Base-by-base conservation (phyloP, 2,329 filamentous ascomycete genomes). In the Parastagonospora nodorum region DNA sequence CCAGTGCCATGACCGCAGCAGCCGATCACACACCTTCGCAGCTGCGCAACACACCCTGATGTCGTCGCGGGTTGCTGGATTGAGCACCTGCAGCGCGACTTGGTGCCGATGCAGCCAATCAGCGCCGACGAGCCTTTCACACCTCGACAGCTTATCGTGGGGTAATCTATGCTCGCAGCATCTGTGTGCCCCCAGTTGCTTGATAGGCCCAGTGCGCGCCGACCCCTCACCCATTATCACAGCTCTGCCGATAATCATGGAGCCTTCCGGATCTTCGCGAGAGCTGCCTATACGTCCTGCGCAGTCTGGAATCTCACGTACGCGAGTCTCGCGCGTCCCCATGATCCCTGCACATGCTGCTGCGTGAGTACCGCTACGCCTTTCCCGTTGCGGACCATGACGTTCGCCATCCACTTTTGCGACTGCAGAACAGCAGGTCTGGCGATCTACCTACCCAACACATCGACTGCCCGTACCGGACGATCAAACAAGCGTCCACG, bases 111-210 rank as follows among this genome's bases (percentile, higher is more conserved):
- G 16, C 32, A 37, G 14, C 43, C 43, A 45, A 45, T 45, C 43
- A 45, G 27, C n/a, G 8, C 19, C 9, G 19, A 24, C 19, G 19
- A 24, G 31, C 27, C 15, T 16, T 27, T 41, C 37, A 33, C 37
- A 8, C 45, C 19, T 14, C 19, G 24, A 19, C 38, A 38, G 31
- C 39, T 41, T 48, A 42, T 48, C 45, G 45, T 47, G 45, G 45
- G 45, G 45, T 48, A 48, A 16, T 42, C 24, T 36, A 32, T 31
- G 16, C 38, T 29, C 45, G 27, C 40, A 37, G 31, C 36, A n/a
- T 33, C n/a, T 38, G 16, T 27, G 8, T 9, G 10, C 27, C 24
- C 8, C 24, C 32, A 24, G 5, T 10, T 28, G 14, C 15, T 29
- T 50, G 48, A 50, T 50, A 50, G 45, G 45, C 14, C 31, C 12